Percentiles rank a stretch among this genome's conserved stretches.
Conservation (phyloP, 2,329 filamentous ascomycete genomes). For the Venturia pyrina region DNA sequence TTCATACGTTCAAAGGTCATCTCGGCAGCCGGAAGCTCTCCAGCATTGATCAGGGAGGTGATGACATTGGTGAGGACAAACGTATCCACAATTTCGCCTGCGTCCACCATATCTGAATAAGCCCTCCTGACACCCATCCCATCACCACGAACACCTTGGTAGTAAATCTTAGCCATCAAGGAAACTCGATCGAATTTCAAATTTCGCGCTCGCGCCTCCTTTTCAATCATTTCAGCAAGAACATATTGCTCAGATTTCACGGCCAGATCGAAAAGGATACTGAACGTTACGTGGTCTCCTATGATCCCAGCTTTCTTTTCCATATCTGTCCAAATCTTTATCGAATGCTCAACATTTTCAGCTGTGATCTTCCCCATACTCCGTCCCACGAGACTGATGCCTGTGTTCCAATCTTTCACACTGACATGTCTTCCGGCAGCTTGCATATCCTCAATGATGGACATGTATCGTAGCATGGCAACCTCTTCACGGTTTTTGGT, state of each 20-base stretch:
- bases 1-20: constrained; percentile 82
- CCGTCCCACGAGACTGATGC: constrained; percentile 67
- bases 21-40: constrained; percentile 67
- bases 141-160: constrained; percentile 66
- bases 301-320: constrained; percentile 57
- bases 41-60: constrained; percentile 62
- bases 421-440: constrained; percentile 59
- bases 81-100: constrained; percentile 81
- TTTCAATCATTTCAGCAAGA: constrained; percentile 74
- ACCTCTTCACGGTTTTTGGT: constrained; percentile 46
- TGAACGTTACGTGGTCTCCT: constrained; percentile 76
- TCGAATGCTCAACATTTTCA: constrained; percentile 54
- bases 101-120: constrained; percentile 74
- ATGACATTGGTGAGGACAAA: constrained; percentile 81
- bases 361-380: constrained; percentile 52
- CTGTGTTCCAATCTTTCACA: constrained; percentile 68
- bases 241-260: constrained; percentile 75
- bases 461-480: constrained; percentile 67
- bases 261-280: constrained; percentile 82
- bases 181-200: constrained; percentile 61
- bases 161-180: constrained; percentile 73
- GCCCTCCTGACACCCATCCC: constrained; percentile 63
- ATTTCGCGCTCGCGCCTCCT: constrained; percentile 65
- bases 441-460: constrained; percentile 74
- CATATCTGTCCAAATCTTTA: constrained; percentile 84